Conservation (phyloP, 208 protist genomes). For the Leishmania major region DNA sequence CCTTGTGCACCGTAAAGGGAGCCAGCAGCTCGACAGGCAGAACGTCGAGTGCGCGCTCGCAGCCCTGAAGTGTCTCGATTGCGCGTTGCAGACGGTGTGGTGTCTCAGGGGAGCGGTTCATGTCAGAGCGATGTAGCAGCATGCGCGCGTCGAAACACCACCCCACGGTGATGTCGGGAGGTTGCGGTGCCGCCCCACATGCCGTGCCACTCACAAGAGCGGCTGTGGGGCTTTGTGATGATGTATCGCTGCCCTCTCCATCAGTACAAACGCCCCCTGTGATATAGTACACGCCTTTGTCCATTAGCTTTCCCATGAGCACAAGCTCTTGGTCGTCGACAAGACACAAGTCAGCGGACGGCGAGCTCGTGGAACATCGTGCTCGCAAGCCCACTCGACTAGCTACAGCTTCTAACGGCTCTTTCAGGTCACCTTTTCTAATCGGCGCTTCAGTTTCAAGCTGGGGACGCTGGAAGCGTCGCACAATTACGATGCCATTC, state of each 20-base stretch:
- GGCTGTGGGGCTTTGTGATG: background rate
- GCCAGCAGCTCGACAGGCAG: slow-evolving; percentile 51
- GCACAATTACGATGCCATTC: slow-evolving; percentile 56
- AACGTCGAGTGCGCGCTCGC: slow-evolving; percentile 49
- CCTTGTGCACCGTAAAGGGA: background rate
- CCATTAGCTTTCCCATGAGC: slow-evolving; percentile 54
- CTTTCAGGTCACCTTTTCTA: slow-evolving; percentile 52
- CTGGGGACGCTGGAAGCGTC: slow-evolving; percentile 48
- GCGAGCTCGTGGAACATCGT: background rate
- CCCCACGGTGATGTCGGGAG: slow-evolving; percentile 55
- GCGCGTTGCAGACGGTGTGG: slow-evolving; percentile 68
- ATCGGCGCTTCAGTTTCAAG: slow-evolving; percentile 56
- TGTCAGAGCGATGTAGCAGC: slow-evolving; percentile 54
- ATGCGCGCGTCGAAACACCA: slow-evolving; percentile 78
- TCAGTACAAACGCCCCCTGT: slow-evolving; percentile 35
- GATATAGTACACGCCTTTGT: slow-evolving; percentile 61
- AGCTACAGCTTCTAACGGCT: slow-evolving; percentile 48
- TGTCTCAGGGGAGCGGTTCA: slow-evolving; percentile 66
- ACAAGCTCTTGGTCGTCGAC: slow-evolving; percentile 65
- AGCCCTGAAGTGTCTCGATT: slow-evolving; percentile 49
- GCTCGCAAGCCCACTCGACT: slow-evolving; percentile 42
- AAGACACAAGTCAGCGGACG: slow-evolving; percentile 24
- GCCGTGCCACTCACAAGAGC: background rate
- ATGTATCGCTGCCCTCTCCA: background rate
- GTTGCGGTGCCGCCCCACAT: background rate